Evolutionary conservation across 129 eudicot species (phyloP).

Genomic region (Heracleum sosnowskyi): DNA sequence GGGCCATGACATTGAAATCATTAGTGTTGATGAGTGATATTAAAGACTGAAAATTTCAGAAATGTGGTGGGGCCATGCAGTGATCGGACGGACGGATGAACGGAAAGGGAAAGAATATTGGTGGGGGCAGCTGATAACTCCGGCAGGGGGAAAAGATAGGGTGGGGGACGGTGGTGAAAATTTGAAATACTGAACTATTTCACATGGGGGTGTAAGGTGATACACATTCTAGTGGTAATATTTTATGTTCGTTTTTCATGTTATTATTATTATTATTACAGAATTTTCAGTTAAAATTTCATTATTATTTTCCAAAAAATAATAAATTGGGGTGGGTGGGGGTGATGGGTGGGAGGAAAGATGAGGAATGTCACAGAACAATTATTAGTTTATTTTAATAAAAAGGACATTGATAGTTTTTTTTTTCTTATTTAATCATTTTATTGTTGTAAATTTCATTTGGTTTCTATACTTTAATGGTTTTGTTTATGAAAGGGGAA

Average conservation of each 20-base stretch:
- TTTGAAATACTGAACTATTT: conserved; percentile 22
- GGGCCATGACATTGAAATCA: background rate
- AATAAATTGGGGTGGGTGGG: conserved; percentile 14
- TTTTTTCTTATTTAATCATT: conserved; percentile 20
- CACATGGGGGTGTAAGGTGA: conserved; percentile 35
- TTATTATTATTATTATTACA: conserved; percentile 11
- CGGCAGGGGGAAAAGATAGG: background rate
- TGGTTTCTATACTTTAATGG: conserved; percentile 4
- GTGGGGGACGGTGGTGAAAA: conserved; percentile 12
- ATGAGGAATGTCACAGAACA: conserved; percentile 29
- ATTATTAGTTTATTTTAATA: conserved; percentile 1
- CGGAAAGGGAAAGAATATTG: background rate
- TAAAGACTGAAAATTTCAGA: background rate
- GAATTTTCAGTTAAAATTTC: conserved; percentile 26
- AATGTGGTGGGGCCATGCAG: conserved; percentile 32
- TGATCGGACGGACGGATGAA: conserved; percentile 14
- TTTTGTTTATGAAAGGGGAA: conserved; percentile 6
- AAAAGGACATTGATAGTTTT: conserved; percentile 15
- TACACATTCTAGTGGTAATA: conserved; percentile 9
- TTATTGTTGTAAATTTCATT: conserved; percentile 44
- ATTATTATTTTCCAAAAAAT: conserved; percentile 40
- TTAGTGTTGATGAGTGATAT: background rate
- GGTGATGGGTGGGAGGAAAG: background rate
- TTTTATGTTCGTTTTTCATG: conserved; percentile 26
- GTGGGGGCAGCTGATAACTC: conserved; percentile 26